These are phyloP conservation scores for Bondarzewia mesenterica DNA, from an alignment of 1,284 basidiomycete genomes.

Conservation along the genomic window DNA sequence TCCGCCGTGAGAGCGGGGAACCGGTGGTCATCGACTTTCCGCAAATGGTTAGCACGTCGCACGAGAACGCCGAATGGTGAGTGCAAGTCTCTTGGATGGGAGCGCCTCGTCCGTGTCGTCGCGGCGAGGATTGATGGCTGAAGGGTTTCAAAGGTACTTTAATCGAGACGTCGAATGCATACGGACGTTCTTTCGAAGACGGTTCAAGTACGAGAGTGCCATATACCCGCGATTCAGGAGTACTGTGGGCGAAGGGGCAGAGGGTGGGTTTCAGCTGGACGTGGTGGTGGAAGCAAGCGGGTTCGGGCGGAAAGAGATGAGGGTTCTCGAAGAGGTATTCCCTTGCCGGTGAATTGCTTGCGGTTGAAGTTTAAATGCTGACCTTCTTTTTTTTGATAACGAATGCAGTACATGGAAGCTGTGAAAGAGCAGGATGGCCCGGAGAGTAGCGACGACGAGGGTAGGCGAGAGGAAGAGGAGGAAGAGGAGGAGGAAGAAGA, in stretches of 20 bases:
- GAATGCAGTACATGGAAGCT: conserved; percentile 56
- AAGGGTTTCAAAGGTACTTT: conserved; percentile 76
- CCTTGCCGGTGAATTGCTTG: too few species aligned
- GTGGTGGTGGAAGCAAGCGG: conserved; percentile 89
- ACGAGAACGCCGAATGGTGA: conserved; percentile 95
- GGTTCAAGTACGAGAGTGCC: conserved; percentile 89
- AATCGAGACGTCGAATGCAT: conserved; percentile 98
- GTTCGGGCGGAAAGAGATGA: conserved; percentile 78
- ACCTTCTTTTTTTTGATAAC: too few species aligned
- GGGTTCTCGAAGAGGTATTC: conserved; percentile 72
- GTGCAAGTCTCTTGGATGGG: too few species aligned
- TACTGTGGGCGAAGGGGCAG: conserved; percentile 37
- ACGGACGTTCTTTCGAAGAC: conserved; percentile 84
- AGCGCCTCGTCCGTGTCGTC: background rate
- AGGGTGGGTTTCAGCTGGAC: conserved; percentile 63
- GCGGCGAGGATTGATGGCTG: conserved; percentile 7
- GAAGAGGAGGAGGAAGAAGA: conserved; percentile 26
- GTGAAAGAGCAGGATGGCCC: conserved; percentile 35
- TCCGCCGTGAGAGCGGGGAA: conserved; percentile 73
- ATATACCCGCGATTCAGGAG: conserved; percentile 82
- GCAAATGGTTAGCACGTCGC: conserved; percentile 98
- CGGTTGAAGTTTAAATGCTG: too few species aligned
- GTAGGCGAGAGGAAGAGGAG: conserved; percentile 25
- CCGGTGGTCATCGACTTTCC: conserved; percentile 98
- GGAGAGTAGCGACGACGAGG: conserved; percentile 24